phyloP scores from a whole-genome alignment of 805 yeast species.

The Lipomyces sp. region DNA sequence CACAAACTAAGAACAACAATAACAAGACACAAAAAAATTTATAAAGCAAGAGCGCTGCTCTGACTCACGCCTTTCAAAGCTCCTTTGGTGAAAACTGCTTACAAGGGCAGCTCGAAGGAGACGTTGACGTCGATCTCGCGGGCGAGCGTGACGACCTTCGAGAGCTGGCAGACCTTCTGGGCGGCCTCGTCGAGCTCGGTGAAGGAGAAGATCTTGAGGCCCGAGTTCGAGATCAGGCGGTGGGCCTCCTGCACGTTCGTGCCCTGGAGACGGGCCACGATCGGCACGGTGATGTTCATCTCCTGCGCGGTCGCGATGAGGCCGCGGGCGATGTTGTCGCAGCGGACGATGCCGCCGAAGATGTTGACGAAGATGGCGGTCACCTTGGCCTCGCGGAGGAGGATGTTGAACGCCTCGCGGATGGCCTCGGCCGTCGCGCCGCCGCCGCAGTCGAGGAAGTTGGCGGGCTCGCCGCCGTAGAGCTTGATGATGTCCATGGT shows the following conservation, averaged over 20 bases:
- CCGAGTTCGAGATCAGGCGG: slow-evolving; percentile 78
- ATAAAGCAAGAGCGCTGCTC: neutral
- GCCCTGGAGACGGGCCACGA: slow-evolving; percentile 98
- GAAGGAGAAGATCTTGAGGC: slow-evolving; percentile 86
- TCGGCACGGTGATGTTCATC: slow-evolving; percentile 87
- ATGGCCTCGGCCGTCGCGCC: slow-evolving; percentile 99
- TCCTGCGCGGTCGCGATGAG: slow-evolving; percentile 91
- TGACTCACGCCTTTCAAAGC: neutral
- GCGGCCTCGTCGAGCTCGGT: slow-evolving; percentile 97
- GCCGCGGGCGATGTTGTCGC: slow-evolving; percentile 98
- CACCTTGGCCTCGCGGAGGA: slow-evolving; percentile 82
- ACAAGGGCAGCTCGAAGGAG: slow-evolving; percentile 48
- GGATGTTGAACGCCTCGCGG: slow-evolving; percentile 92
- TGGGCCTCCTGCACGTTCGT: slow-evolving; percentile 90
- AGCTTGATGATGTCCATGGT: slow-evolving; percentile 99
- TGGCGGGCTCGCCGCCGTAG: slow-evolving; percentile 98
- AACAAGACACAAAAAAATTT: neutral
- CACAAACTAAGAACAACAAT: no score
- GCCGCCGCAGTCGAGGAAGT: slow-evolving; percentile 99
- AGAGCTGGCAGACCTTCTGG: slow-evolving; percentile 80
- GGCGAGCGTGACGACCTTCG: slow-evolving; percentile 49
- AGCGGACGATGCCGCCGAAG: slow-evolving; percentile 99
- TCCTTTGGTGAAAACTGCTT: slow-evolving; percentile 17
- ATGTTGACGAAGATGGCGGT: slow-evolving; percentile 96
- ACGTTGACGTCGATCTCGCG: slow-evolving; percentile 50